Evolutionary conservation across 768 basidiomycete species (phyloP).

Genomic region (Guyanaporus albipodus): DNA sequence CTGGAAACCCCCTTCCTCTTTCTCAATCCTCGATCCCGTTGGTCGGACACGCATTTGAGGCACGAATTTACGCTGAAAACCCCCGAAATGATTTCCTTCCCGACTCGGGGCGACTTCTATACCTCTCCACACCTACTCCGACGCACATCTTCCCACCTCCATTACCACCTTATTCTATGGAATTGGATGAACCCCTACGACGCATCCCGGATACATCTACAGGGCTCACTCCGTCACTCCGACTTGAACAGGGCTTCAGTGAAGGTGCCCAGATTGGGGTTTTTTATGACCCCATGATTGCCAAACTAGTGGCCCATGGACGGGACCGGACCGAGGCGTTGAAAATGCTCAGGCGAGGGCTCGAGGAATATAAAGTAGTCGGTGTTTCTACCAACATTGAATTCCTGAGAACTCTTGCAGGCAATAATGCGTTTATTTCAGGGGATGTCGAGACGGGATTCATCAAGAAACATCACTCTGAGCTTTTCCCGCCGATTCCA

Average conservation of each 20-base stretch:
- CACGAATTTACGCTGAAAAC: slow-evolving; percentile 93
- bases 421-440: slow-evolving; percentile 69
- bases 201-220: slow-evolving; percentile 19
- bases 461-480: slow-evolving; percentile 82
- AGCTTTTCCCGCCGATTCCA: slow-evolving; percentile 68
- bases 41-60: slow-evolving; percentile 91
- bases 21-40: slow-evolving; percentile 75
- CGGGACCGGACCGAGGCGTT: slow-evolving; percentile 81
- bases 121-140: slow-evolving; percentile 75
- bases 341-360: slow-evolving; percentile 69
- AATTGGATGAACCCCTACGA: slow-evolving; percentile 17
- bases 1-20: slow-evolving; percentile 82
- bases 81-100: slow-evolving; percentile 92
- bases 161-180: slow-evolving; percentile 30
- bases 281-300: slow-evolving; percentile 90
- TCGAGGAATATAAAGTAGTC: slow-evolving; percentile 87
- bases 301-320: slow-evolving; percentile 88
- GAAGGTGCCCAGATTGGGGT: slow-evolving; percentile 80
- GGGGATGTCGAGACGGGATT: slow-evolving; percentile 91
- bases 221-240: slow-evolving; percentile 53
- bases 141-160: slow-evolving; percentile 64
- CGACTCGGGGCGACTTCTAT: slow-evolving; percentile 78
- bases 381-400: slow-evolving; percentile 91
- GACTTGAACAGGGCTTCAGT: slow-evolving; percentile 88
- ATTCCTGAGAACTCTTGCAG: slow-evolving; percentile 76